A percentile compares a stretch with the other conserved stretches of the same genome.
Conservation (phyloP, 139 green algal genomes). For the Parachlorella kessleri region DNA sequence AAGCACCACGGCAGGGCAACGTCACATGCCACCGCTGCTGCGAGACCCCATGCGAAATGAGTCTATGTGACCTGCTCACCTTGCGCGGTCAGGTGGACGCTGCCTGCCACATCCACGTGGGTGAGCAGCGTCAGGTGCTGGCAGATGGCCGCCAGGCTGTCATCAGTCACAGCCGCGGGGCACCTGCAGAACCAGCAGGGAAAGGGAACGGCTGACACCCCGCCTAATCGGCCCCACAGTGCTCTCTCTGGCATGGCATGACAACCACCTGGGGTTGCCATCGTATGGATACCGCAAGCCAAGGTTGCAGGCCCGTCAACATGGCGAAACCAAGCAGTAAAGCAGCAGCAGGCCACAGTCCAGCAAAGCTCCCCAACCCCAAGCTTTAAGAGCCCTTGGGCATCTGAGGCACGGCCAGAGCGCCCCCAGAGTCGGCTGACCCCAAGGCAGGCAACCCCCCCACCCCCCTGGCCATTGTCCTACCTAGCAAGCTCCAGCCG, state of each 20-base stretch:
- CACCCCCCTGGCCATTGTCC: not conserved
- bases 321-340: no score
- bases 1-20: not conserved
- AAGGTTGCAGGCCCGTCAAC: no score
- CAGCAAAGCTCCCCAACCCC: no score
- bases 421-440: not conserved
- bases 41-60: no score
- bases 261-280: no score
- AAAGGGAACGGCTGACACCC: not conserved
- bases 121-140: not conserved
- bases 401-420: not conserved
- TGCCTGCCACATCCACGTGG: not conserved
- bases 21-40: not conserved
- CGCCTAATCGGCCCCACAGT: no score
- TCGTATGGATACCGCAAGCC: no score
- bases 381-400: no score
- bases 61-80: no score
- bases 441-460: not conserved
- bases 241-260: no score
- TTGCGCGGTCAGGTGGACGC: not conserved
- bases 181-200: not conserved
- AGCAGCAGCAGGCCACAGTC: no score
- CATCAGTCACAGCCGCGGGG: not conserved
- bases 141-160: not conserved
- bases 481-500: not conserved